phyloP scores from a whole-genome alignment of 768 basidiomycete species.

The Pleurotus cornucopiae region DNA sequence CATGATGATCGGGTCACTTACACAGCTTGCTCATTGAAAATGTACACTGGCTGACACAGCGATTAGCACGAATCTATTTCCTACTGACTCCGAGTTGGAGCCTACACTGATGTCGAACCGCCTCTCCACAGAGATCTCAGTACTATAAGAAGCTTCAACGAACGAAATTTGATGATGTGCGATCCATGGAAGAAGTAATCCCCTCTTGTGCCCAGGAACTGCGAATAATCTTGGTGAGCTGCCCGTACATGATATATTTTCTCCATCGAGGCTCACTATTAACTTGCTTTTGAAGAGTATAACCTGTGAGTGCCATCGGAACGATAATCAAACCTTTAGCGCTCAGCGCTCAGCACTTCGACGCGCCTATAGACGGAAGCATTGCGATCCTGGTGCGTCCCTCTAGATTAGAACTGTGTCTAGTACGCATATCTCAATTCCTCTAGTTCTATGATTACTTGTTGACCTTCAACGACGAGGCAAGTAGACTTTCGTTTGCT shows the following conservation, averaged over 20 bases:
- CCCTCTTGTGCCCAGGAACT: background rate
- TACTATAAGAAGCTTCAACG: too few species aligned
- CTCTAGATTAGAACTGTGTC: background rate
- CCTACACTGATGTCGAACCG: too few species aligned
- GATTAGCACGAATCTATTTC: too few species aligned
- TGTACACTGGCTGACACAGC: too few species aligned
- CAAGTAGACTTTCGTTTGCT: background rate
- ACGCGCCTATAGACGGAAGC: background rate
- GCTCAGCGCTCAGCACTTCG: background rate
- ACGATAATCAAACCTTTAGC: background rate
- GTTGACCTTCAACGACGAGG: conserved; percentile 1
- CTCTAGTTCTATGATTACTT: background rate
- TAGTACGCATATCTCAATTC: background rate
- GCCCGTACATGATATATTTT: background rate
- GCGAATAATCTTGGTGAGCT: background rate
- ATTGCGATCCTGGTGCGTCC: background rate
- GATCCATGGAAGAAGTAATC: too few species aligned
- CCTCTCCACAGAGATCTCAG: too few species aligned
- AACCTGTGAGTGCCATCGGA: background rate
- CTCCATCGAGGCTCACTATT: background rate
- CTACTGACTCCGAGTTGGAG: too few species aligned
- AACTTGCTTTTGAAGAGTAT: background rate
- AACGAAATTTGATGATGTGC: too few species aligned
- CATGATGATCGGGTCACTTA: too few species aligned
- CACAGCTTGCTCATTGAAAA: too few species aligned